A percentile compares a stretch with the other conserved stretches of the same genome.
Conservation (phyloP, 208 protist species). For the Acanthamoeba divionensis region DNA sequence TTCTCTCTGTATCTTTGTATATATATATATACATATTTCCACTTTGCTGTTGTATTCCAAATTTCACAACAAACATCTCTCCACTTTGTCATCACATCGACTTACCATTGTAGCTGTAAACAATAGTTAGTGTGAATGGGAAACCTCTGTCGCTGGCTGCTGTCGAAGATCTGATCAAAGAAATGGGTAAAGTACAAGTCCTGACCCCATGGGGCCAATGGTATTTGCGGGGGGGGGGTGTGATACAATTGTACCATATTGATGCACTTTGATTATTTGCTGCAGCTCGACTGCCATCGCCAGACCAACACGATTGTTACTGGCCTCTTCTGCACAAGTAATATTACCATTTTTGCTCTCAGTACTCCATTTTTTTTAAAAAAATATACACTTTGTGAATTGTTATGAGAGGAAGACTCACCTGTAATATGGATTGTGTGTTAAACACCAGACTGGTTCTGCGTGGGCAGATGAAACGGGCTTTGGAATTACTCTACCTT, state of each 20-base stretch:
- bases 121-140: no score
- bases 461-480: slow-evolving; percentile 20
- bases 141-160: no score
- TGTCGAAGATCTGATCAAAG: no score
- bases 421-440: not conserved
- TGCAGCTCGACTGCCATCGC: not conserved
- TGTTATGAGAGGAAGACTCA: not conserved
- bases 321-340: slow-evolving; percentile 46
- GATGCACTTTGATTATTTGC: no score
- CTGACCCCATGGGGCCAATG: no score
- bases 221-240: no score
- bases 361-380: not conserved
- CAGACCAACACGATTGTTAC: slow-evolving; percentile 21
- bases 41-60: not conserved
- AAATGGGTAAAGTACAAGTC: no score
- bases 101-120: not conserved
- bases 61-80: not conserved
- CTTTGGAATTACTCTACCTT: slow-evolving; percentile 31
- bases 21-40: not conserved
- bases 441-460: not conserved
- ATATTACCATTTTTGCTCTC: not conserved
- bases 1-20: not conserved
- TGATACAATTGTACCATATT: no score
- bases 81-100: not conserved
- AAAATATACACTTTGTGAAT: no score